Conservation (phyloP, 1,284 basidiomycete genomes). For the Pseudozyma pruni region DNA sequence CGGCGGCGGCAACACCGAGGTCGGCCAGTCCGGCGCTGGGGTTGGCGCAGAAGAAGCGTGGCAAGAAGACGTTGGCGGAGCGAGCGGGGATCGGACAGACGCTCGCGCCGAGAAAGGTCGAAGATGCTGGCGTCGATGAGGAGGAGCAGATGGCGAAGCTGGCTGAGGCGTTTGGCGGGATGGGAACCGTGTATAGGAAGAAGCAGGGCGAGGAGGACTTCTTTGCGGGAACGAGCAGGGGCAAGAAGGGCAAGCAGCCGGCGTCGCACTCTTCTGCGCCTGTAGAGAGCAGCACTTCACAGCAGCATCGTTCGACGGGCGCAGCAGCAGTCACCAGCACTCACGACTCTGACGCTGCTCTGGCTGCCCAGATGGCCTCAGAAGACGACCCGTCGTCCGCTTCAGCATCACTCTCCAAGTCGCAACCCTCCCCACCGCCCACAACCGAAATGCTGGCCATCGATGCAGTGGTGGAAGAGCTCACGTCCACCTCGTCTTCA, state of each 20-base stretch:
- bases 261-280: background rate
- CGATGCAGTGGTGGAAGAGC: conserved; percentile 43
- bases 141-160: conserved; percentile 38
- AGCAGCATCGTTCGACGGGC: background rate
- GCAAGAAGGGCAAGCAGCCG: conserved; percentile 23
- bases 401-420: conserved; percentile 3
- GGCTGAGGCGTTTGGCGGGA: conserved; percentile 38
- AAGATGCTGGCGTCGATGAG: conserved; percentile 4
- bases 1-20: background rate
- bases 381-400: conserved; percentile 9
- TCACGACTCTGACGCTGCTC: background rate
- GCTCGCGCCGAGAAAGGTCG: conserved; percentile 28
- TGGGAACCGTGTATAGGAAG: conserved; percentile 44
- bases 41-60: conserved; percentile 15
- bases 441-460: conserved; percentile 47
- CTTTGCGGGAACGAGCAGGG: conserved; percentile 30
- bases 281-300: background rate
- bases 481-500: conserved; percentile 13
- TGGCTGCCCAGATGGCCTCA: background rate
- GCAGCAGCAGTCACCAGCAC: background rate
- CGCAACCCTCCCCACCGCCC: conserved; percentile 27
- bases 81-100: conserved; percentile 35
- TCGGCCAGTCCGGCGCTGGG: background rate
- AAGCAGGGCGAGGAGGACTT: conserved; percentile 38
- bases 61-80: conserved; percentile 37